Conservation (phyloP, 495 filamentous ascomycete species). For the Tricharina praecox region DNA sequence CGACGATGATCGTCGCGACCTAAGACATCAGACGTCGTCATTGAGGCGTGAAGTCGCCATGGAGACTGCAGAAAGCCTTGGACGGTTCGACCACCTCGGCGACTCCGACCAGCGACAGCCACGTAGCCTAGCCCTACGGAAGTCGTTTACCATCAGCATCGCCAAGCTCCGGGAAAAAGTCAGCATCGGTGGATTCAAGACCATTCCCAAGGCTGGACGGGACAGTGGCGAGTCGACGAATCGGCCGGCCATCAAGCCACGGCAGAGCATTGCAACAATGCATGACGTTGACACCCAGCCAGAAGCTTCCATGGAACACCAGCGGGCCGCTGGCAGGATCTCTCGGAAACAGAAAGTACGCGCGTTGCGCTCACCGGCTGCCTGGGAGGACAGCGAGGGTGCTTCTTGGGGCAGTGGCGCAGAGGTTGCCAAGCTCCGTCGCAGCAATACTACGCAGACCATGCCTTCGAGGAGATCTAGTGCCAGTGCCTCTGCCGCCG, state of each 20-base stretch:
- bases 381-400: background rate
- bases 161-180: constrained; percentile 18
- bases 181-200: constrained; percentile 15
- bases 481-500: too few relatives aligned
- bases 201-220: background rate
- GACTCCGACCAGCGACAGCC: constrained; percentile 10
- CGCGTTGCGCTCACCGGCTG: background rate
- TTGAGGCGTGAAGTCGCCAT: constrained; percentile 1
- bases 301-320: background rate
- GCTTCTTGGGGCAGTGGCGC: background rate
- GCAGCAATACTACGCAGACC: background rate
- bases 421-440: background rate
- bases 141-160: constrained; percentile 21
- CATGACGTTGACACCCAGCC: background rate
- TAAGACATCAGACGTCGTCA: too few relatives aligned
- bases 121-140: constrained; percentile 22
- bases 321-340: background rate
- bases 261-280: background rate
- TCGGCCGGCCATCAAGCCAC: background rate
- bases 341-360: background rate
- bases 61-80: background rate
- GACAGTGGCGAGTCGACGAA: background rate
- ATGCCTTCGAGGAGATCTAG: constrained; percentile 2
- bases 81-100: constrained; percentile 2
- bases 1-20: too few relatives aligned